These are phyloP conservation scores for Colletotrichum liriopes DNA, from an alignment of 2,329 filamentous ascomycete species.

Conservation along the genomic window DNA sequence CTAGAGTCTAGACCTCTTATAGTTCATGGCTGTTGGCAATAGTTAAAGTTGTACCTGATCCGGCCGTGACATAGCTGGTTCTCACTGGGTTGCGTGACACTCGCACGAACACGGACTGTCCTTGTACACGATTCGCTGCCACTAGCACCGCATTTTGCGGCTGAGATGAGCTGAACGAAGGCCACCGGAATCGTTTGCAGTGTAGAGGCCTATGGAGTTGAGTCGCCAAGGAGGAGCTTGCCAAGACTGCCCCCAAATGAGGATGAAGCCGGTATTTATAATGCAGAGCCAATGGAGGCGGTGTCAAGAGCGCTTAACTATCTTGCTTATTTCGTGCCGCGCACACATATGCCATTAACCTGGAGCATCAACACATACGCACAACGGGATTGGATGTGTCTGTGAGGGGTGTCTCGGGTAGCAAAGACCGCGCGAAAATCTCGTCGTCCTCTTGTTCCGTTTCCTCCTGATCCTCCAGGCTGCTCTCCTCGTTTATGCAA, in stretches of 20 bases:
- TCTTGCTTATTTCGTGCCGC: too few species aligned
- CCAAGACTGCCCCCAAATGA: too few species aligned
- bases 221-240: too few species aligned
- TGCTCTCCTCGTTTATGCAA: too few species aligned
- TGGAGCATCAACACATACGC: not conserved
- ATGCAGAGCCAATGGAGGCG: too few species aligned
- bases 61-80: not conserved
- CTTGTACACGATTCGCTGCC: constrained; percentile 18
- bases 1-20: too few species aligned
- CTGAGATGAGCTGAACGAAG: constrained; percentile 2
- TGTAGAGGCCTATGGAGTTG: not conserved
- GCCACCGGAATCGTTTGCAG: not conserved
- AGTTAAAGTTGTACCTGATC: constrained; percentile 1
- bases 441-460: too few species aligned
- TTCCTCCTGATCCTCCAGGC: too few species aligned
- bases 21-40: not conserved
- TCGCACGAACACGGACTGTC: not conserved
- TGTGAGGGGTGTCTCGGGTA: constrained; percentile 28
- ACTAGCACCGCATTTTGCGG: constrained; percentile 24
- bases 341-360: constrained; percentile 7
- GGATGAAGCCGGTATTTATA: too few species aligned
- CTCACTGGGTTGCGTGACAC: not conserved
- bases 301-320: constrained; percentile 12
- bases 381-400: constrained; percentile 14
- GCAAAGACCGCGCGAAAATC: constrained; percentile 35